Conservation (phyloP, 2,329 filamentous ascomycete genomes). For the Cordyceps cateniannulata region DNA sequence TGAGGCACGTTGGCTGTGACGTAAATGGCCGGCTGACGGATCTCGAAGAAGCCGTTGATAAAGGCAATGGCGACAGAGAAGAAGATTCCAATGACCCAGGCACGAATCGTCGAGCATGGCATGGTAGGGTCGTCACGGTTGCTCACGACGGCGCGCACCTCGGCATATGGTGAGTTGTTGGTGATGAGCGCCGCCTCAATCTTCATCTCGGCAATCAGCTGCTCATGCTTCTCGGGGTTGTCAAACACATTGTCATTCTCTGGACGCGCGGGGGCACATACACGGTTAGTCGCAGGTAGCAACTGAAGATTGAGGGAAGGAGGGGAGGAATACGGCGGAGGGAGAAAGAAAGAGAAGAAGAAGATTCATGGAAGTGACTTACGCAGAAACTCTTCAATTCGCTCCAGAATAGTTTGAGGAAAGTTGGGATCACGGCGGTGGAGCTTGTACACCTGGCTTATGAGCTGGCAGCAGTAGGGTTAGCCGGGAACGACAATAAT, state of each 20-base stretch:
- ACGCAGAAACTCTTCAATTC: constrained; percentile 21
- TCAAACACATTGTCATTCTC: constrained; percentile 25
- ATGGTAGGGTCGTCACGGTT: constrained; percentile 29
- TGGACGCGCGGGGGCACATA: background rate
- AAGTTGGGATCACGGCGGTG: constrained; percentile 24
- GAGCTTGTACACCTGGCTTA: constrained; percentile 20
- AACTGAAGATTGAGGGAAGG: too few species aligned
- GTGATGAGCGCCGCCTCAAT: constrained; percentile 25
- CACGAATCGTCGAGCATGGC: constrained; percentile 29
- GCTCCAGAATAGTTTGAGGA: constrained; percentile 19
- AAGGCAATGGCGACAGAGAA: constrained; percentile 24
- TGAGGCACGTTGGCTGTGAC: constrained; percentile 30
- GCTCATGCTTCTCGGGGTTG: constrained; percentile 32
- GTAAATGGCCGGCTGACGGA: constrained; percentile 29
- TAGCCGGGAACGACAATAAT: background rate
- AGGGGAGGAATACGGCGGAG: background rate
- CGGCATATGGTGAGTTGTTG: constrained; percentile 26
- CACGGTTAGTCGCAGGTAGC: background rate
- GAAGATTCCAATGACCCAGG: constrained; percentile 28
- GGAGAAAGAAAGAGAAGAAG: background rate
- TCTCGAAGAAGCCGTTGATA: constrained; percentile 31
- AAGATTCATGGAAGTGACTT: background rate
- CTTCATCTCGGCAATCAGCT: constrained; percentile 25
- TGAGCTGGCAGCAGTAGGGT: constrained; percentile 14
- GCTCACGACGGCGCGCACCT: constrained; percentile 32